Conservation (phyloP, 352 stramenopile species). For the Thraustochytrium sp. region DNA sequence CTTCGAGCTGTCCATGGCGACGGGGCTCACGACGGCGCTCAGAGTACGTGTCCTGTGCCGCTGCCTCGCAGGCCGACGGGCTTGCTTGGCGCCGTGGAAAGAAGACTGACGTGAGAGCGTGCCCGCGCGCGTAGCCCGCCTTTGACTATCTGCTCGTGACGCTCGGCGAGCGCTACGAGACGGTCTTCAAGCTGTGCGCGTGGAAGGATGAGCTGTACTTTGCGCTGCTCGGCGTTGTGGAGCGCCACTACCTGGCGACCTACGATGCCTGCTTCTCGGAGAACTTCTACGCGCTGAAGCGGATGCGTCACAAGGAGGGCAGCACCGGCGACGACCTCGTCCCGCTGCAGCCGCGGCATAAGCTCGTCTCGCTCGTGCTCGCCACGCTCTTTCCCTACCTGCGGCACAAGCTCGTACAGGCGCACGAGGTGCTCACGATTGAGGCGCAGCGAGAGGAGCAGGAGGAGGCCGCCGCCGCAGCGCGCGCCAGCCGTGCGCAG, state of each 20-base stretch:
- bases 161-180: slow-evolving; percentile 15
- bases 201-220: slow-evolving; percentile 43
- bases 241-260: slow-evolving; percentile 36
- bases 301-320: not conserved
- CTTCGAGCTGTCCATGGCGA: slow-evolving; percentile 42
- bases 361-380: not conserved
- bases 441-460: not conserved
- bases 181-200: not conserved
- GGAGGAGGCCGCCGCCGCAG: not conserved
- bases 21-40: not conserved
- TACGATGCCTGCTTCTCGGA: slow-evolving; percentile 36
- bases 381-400: slow-evolving; percentile 22
- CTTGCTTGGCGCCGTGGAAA: not conserved
- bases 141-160: slow-evolving; percentile 32
- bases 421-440: not conserved
- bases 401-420: not conserved
- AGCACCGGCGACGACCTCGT: not conserved
- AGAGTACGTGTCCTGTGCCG: not conserved
- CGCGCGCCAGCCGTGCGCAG: not conserved
- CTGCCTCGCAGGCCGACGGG: not conserved
- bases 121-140: slow-evolving; percentile 5
- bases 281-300: slow-evolving; percentile 45
- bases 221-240: not conserved
- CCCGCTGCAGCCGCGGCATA: not conserved
- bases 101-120: not conserved